Evolutionary conservation across 495 filamentous ascomycete species (phyloP), one percentile per base, ranked within the genome.

Genomic region (Annulohypoxylon stygium): DNA sequence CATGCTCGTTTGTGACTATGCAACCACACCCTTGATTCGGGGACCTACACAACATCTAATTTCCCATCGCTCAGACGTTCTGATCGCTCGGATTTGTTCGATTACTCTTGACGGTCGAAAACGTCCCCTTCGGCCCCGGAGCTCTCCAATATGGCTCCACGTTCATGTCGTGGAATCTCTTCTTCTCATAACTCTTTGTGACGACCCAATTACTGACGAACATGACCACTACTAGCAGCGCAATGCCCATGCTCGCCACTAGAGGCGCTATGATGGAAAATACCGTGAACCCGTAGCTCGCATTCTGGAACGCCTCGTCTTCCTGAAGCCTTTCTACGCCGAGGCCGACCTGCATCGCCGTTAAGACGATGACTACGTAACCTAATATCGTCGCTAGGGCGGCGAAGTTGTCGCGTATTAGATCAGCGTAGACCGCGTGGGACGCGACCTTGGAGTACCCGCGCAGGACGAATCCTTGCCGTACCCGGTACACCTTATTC

Each of bases 261-360:
- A 81, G 33, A 1, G 81, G 79, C 8, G 73, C 78, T n/a, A 82
- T 47, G 47, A 81, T 81, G 1, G 83, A 82, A 68, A 88, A 89
- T 0, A 90, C 76, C 4, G 83, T 83, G 69, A 90, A 88, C 0
- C 86, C 87, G 72, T 86, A 88, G 1, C 84, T 83, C 2, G 78
- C 84, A 30, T 71, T 55, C 61, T 85, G 81, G 67, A 90, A 90
- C 1, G 79, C 30, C 4, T 63, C 41, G 65, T 81, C 84, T 0
- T 63, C 39, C 6, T 75, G 39, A 0, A 90, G 77, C 3, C 60
- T 61, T 1, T 79, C 77, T 0, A 85, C 86, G 6, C 80, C 82
- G 0, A 88, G 78, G 0, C 88, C 89, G 45, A 90, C 88, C 70
- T 90, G 88, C 83, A 91, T 86, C 30, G 87, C 88, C 0, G 84